Percentiles rank a stretch among this genome's conserved stretches.
Conservation (phyloP, 768 basidiomycete genomes). For the Lactarius evosmus region DNA sequence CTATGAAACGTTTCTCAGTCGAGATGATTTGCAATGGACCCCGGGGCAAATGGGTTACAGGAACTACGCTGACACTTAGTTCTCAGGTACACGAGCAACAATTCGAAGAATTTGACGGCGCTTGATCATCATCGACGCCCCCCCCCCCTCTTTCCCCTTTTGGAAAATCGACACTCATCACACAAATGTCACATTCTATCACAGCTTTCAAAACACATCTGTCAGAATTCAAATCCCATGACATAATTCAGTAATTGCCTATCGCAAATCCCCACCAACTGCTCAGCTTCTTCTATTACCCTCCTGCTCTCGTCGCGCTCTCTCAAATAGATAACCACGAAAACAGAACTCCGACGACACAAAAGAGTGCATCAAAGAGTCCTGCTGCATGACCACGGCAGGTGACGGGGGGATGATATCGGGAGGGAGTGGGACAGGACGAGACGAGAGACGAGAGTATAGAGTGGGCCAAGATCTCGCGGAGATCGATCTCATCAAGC, state of each 20-base stretch:
- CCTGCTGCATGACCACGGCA: not conserved
- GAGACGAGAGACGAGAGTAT: too few species aligned
- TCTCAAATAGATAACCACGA: not conserved
- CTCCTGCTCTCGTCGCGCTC: not conserved
- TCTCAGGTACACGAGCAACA: not conserved
- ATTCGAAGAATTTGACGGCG: not conserved
- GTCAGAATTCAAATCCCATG: not conserved
- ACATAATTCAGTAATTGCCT: not conserved
- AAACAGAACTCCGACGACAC: not conserved
- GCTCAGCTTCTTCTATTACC: not conserved
- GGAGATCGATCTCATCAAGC: not conserved
- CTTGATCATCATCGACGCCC: not conserved
- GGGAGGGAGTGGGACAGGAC: not conserved
- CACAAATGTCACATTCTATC: constrained; percentile 1
- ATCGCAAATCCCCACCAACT: not conserved
- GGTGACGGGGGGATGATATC: not conserved
- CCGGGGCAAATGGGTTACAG: not conserved
- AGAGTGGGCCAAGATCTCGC: not conserved
- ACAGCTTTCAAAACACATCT: not conserved
- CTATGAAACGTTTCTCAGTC: not conserved
- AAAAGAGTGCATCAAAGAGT: not conserved
- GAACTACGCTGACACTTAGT: not conserved
- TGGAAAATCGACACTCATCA: not conserved
- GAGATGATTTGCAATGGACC: not conserved
- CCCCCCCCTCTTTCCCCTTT: not conserved